Conservation (phyloP, 1,139 yeast species). For the Pneumocystis wakefieldiae region DNA sequence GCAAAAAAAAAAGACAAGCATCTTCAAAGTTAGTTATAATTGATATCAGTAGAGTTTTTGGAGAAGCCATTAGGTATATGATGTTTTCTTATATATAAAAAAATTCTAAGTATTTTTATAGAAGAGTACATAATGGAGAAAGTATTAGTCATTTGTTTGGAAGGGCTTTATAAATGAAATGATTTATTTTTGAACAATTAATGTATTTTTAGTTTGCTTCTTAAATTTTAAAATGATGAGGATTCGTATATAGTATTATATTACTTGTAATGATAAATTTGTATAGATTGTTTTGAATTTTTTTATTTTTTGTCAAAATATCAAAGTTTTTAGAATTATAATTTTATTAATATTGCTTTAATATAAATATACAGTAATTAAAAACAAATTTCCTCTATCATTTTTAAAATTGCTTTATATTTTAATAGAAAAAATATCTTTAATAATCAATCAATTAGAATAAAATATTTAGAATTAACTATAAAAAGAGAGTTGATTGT, state of each 20-base stretch:
- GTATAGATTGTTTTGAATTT: too few relatives aligned
- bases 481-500: too few relatives aligned
- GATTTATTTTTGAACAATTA: background rate
- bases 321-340: too few relatives aligned
- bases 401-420: too few relatives aligned
- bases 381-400: too few relatives aligned
- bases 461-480: too few relatives aligned
- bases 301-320: too few relatives aligned
- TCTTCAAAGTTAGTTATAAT: constrained; percentile 57
- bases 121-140: background rate
- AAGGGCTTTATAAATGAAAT: background rate
- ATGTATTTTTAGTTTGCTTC: background rate
- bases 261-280: background rate
- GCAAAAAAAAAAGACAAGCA: constrained; percentile 40
- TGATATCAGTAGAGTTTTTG: constrained; percentile 87
- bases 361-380: too few relatives aligned
- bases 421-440: too few relatives aligned
- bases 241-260: background rate
- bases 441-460: too few relatives aligned
- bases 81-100: background rate
- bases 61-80: constrained; percentile 70
- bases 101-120: background rate
- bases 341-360: too few relatives aligned
- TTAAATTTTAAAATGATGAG: background rate
- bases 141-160: background rate